These are phyloP conservation scores for Aspergillus ruber DNA, from an alignment of 2,329 filamentous ascomycete species.

Conservation along the genomic window DNA sequence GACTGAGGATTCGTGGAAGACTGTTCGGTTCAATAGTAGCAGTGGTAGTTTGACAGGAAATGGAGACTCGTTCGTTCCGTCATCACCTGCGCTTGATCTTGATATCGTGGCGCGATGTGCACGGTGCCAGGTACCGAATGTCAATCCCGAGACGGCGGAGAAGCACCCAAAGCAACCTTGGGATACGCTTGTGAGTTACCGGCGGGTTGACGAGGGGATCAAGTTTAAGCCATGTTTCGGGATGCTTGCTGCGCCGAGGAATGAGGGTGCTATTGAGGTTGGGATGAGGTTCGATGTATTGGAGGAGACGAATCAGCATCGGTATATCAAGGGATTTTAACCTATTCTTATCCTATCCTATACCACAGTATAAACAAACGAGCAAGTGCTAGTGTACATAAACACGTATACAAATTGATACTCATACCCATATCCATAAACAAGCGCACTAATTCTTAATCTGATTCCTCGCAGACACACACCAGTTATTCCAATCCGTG, in stretches of 20 bases:
- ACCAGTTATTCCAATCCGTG: slow-evolving; percentile 70
- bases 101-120: slow-evolving; percentile 56
- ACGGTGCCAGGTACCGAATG: slow-evolving; percentile 58
- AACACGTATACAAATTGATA: too few species aligned
- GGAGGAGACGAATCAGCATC: slow-evolving; percentile 52
- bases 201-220: slow-evolving; percentile 53
- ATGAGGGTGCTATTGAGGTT: slow-evolving; percentile 49
- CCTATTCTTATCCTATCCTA: background rate
- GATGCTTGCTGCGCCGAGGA: slow-evolving; percentile 56
- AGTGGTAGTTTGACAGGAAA: background rate
- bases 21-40: slow-evolving; percentile 33
- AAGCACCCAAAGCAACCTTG: slow-evolving; percentile 56
- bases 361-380: background rate
- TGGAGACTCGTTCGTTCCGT: background rate
- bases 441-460: slow-evolving; percentile 26
- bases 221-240: slow-evolving; percentile 63
- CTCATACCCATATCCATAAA: background rate
- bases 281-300: slow-evolving; percentile 55
- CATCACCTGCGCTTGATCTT: slow-evolving; percentile 32
- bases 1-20: slow-evolving; percentile 60
- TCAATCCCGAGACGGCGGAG: slow-evolving; percentile 56
- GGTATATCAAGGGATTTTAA: slow-evolving; percentile 43
- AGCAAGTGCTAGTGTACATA: background rate
- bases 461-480: slow-evolving; percentile 40
- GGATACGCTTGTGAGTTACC: slow-evolving; percentile 56